These are phyloP conservation scores for Glycine tomentella DNA, from an alignment of 306 rosid genomes.

Conservation along the genomic window DNA sequence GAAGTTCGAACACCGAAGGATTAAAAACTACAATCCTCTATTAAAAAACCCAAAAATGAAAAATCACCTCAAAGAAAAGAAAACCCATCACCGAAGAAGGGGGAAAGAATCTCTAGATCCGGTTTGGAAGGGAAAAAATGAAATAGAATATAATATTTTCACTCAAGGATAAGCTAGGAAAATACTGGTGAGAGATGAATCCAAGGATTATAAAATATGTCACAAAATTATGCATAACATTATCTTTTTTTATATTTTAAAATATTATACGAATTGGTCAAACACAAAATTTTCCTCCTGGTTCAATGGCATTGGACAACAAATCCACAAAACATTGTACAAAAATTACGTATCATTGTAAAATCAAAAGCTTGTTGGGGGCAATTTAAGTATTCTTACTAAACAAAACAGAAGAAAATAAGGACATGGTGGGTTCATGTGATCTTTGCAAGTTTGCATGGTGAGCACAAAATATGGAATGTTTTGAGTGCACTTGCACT, in stretches of 20 bases:
- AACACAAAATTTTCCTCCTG: not conserved
- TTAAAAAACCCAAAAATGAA: no score
- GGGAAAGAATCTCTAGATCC: no score
- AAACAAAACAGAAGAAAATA: not conserved
- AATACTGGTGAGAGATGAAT: not conserved
- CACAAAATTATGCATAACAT: not conserved
- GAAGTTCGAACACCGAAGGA: no score
- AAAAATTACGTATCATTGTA: not conserved
- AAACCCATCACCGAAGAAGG: no score
- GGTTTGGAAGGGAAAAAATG: no score
- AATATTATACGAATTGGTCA: not conserved
- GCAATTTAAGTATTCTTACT: not conserved
- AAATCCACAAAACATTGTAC: not conserved
- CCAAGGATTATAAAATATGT: not conserved
- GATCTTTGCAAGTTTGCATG: conserved; percentile 43
- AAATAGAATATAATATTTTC: no score
- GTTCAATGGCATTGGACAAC: not conserved
- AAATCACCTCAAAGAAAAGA: no score
- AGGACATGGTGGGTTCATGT: not conserved
- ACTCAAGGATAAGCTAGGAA: no score
- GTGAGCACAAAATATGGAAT: conserved; percentile 51
- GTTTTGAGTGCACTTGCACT: conserved; percentile 32
- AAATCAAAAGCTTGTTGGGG: not conserved
- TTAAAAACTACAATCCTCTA: no score
- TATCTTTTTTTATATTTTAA: not conserved